Conservation (phyloP, 2,329 filamentous ascomycete species). For the Epichloe gansuensis region DNA sequence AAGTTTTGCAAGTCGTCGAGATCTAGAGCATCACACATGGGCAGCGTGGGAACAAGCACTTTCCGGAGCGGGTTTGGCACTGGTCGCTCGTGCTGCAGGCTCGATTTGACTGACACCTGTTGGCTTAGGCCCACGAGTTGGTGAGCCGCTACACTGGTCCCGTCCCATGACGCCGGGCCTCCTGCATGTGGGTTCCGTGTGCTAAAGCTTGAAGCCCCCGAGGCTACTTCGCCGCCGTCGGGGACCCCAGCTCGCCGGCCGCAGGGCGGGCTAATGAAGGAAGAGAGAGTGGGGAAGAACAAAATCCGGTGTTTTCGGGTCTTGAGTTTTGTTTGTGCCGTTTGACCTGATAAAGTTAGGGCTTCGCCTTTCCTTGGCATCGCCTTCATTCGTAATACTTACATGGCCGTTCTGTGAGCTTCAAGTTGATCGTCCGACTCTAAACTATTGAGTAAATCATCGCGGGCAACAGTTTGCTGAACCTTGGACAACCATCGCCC, state of each 20-base stretch:
- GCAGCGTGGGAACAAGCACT: constrained; percentile 8
- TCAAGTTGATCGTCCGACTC: constrained; percentile 13
- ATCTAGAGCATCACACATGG: constrained; percentile 25
- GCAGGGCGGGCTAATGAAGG: constrained; percentile 11
- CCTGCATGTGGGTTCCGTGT: constrained; percentile 12
- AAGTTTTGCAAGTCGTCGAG: constrained; percentile 27
- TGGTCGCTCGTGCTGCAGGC: constrained; percentile 26
- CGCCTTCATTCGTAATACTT: not conserved
- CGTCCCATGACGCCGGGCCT: constrained; percentile 15
- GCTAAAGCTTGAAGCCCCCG: constrained; percentile 11
- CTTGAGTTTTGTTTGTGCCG: constrained; percentile 7
- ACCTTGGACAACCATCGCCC: constrained; percentile 28
- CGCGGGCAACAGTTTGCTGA: constrained; percentile 16
- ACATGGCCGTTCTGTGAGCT: constrained; percentile 11
- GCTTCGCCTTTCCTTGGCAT: not conserved
- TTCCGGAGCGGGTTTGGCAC: constrained; percentile 16
- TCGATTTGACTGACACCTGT: constrained; percentile 16
- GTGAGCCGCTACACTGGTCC: constrained; percentile 14
- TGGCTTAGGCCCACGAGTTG: constrained; percentile 15
- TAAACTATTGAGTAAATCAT: constrained; percentile 11
- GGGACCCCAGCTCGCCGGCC: constrained; percentile 4
- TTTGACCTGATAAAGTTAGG: constrained; percentile 7
- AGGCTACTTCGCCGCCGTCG: constrained; percentile 7
- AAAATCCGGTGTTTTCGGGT: constrained; percentile 8
- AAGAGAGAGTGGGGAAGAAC: constrained; percentile 13